A percentile compares a stretch with the other conserved stretches of the same genome.
Conservation (phyloP, 768 basidiomycete genomes). For the Mycena filopes region DNA sequence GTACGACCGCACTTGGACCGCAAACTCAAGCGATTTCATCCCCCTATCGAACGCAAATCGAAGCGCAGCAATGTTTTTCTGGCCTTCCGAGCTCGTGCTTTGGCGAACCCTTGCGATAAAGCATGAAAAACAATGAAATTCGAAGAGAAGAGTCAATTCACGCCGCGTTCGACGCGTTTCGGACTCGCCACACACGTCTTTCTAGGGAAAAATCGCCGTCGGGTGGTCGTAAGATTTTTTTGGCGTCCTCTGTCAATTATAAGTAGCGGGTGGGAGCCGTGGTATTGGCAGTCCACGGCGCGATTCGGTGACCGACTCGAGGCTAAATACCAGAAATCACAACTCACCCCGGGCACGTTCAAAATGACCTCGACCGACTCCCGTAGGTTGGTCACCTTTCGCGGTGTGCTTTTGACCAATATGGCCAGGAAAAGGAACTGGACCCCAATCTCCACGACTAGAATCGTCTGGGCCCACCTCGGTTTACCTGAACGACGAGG, state of each 20-base stretch:
- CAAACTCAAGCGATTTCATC: not conserved
- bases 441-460: not conserved
- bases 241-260: not conserved
- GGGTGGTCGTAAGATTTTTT: constrained; percentile 13
- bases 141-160: not conserved
- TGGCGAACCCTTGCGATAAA: not conserved
- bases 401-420: not conserved
- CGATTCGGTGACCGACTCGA: not conserved
- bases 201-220: not conserved
- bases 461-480: not conserved
- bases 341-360: not conserved
- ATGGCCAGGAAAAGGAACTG: not conserved
- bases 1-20: constrained; percentile 8
- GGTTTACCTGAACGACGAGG: constrained; percentile 4
- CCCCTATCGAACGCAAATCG: not conserved
- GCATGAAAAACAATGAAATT: not conserved
- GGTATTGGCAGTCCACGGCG: not conserved
- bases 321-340: not conserved
- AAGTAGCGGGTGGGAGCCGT: constrained; percentile 1
- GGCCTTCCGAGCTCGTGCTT: not conserved
- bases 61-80: not conserved
- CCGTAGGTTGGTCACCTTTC: not conserved
- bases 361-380: constrained; percentile 8
- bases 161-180: constrained; percentile 1
- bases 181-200: not conserved